A percentile compares a stretch with the other conserved stretches of the same genome.
These are phyloP conservation scores for Aechmea fasciata DNA, from an alignment of 176 grass and related monocot genomes.

Conservation along the genomic window DNA sequence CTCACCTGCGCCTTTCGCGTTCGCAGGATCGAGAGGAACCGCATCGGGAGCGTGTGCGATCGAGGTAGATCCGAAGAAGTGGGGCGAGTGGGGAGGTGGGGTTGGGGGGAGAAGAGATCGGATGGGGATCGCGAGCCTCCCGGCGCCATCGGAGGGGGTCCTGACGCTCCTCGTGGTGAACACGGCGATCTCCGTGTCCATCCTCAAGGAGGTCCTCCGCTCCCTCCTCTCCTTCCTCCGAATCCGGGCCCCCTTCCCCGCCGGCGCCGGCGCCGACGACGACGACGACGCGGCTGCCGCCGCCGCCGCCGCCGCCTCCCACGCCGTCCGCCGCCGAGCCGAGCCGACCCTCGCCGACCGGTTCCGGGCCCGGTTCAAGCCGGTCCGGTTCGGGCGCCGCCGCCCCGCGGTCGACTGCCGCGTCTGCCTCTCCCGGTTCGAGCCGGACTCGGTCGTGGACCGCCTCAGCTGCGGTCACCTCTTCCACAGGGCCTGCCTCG, in stretches of 20 bases:
- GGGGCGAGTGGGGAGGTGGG: no score
- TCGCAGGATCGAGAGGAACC: neutral
- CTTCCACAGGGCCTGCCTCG: conserved; percentile 69
- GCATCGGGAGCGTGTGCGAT: neutral
- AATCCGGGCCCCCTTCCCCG: conserved; percentile 11
- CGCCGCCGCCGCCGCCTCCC: neutral
- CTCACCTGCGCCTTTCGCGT: neutral
- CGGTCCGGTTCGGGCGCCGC: conserved; percentile 37
- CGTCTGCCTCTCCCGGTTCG: conserved; percentile 59
- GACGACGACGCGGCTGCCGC: neutral
- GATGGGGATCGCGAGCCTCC: conserved; percentile 72
- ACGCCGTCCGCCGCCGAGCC: neutral
- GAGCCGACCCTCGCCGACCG: conserved; percentile 45
- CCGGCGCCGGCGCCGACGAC: conserved; percentile 7
- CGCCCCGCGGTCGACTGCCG: conserved; percentile 41
- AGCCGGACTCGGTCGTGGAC: conserved; percentile 67
- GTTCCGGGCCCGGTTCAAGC: conserved; percentile 44
- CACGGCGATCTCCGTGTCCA: conserved; percentile 46
- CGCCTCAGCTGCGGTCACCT: conserved; percentile 70
- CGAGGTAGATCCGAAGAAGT: no score
- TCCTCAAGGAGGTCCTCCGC: conserved; percentile 37
- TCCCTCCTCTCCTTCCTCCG: conserved; percentile 38
- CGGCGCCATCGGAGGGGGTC: conserved; percentile 54
- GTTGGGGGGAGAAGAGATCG: no score
- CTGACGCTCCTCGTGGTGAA: conserved; percentile 57